These are phyloP conservation scores for Lactuca saligna DNA, from an alignment of 129 eudicot species.

Conservation along the genomic window DNA sequence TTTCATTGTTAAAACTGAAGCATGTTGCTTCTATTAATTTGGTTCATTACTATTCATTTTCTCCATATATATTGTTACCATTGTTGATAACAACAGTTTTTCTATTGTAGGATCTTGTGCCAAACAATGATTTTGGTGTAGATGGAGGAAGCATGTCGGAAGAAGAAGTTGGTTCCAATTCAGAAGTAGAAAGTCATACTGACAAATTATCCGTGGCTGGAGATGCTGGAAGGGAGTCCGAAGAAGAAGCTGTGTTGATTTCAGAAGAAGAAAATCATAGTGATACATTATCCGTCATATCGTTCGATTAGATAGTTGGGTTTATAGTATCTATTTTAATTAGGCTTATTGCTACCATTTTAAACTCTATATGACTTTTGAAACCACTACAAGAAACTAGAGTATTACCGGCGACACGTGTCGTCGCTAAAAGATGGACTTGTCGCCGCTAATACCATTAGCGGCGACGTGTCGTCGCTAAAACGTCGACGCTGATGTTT, in stretches of 20 bases:
- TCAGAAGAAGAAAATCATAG: background rate
- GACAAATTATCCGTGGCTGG: background rate
- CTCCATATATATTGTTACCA: background rate
- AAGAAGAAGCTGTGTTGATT: background rate
- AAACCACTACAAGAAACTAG: too few species aligned
- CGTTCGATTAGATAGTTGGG: background rate
- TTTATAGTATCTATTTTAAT: background rate
- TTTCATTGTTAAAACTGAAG: too few species aligned
- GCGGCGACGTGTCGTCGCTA: too few species aligned
- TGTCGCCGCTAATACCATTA: too few species aligned
- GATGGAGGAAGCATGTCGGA: background rate
- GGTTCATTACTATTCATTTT: background rate
- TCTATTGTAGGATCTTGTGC: background rate
- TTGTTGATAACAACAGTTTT: too few species aligned
- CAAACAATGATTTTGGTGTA: background rate
- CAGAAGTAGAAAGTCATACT: background rate
- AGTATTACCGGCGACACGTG: too few species aligned
- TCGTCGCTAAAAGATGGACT: too few species aligned
- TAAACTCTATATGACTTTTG: background rate
- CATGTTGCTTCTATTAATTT: background rate
- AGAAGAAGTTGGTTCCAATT: background rate
- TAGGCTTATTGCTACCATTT: background rate
- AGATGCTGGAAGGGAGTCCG: background rate
- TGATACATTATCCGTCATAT: background rate
- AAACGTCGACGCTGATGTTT: too few species aligned